phyloP scores from a whole-genome alignment of 352 stramenopile genomes.

The Halophytophthora batemanensis region DNA sequence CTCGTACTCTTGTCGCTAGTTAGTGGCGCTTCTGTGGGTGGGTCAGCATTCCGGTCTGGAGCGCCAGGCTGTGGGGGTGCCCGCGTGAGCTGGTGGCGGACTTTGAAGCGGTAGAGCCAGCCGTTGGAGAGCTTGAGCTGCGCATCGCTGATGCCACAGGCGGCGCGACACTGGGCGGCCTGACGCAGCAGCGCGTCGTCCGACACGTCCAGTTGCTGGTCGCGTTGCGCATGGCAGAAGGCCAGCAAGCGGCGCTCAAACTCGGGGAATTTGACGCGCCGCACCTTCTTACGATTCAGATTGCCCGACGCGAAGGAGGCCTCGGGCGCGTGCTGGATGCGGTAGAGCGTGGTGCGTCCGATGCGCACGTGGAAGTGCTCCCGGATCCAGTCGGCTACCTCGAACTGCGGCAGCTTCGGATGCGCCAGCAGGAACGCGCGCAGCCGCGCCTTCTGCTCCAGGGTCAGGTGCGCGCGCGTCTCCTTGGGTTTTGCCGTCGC shows the following conservation, averaged over 20 bases:
- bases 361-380: conserved; percentile 31
- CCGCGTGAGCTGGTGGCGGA: conserved; percentile 19
- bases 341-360: conserved; percentile 40
- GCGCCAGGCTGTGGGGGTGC: not conserved
- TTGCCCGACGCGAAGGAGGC: conserved; percentile 25
- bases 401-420: conserved; percentile 25
- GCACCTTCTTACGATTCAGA: conserved; percentile 30
- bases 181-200: conserved; percentile 29
- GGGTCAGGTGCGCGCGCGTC: conserved; percentile 30
- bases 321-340: conserved; percentile 34
- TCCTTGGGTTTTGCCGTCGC: conserved; percentile 4
- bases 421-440: conserved; percentile 26
- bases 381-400: conserved; percentile 27
- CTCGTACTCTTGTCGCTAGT: no score
- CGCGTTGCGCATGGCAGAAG: conserved; percentile 11
- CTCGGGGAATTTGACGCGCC: conserved; percentile 41
- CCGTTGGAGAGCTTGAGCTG: conserved; percentile 47
- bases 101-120: conserved; percentile 49
- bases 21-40: no score
- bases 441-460: conserved; percentile 34
- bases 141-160: conserved; percentile 26
- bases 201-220: conserved; percentile 10
- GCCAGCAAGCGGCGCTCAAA: conserved; percentile 32
- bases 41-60: no score
- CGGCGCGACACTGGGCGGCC: conserved; percentile 27